Base-by-base conservation (phyloP, 2,329 filamentous ascomycete species). In the Xylogone sp. region DNA sequence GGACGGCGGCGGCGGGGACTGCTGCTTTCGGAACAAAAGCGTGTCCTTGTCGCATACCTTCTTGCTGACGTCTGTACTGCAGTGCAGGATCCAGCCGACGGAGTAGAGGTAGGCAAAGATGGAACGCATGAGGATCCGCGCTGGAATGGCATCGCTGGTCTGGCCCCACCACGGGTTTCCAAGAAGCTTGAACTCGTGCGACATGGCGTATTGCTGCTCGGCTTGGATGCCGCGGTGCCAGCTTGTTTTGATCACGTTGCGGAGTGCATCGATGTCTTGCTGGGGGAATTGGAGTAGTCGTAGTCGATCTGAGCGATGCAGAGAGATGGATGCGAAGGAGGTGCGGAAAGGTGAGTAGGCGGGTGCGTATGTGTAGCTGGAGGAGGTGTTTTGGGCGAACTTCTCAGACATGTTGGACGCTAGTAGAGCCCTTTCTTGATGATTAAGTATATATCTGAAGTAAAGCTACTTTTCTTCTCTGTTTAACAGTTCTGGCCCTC, bases 1-100 rank as follows among this genome's bases (percentile, higher is more conserved):
- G 47, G 66, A 68, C 6, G 53, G 57, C 8, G 66, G 64, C 0
- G 69, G 71, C 0, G 65, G 54, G 1, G 62, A 61, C 16, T 59
- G 56, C 49, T 72, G 69, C 27, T 68, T 59, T 2, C 70, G 57
- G 51, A 73, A 71, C 18, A 73, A 49, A 13, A 73, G 53, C 0
- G 68, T 67, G 51, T 72, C n/a, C n/a, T 66, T 69, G 51, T 69
- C 65, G 4, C 24, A 42, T 22, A 51, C 44, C 20, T 61, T 67
- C 52, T 67, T 70, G 52, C 61, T 67, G 2, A 69, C 54, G 54
- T 71, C 68, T 2, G 69, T 67, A 18, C 61, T 63, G 3, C 65
- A 55, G 29, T 65, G 68, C 29, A 73, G 48, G 2, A 72, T 63
- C 70, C 70, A 72, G 2, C 71, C 71, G 20, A 59, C 52, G 8